Evolutionary conservation across 129 eudicot genomes (phyloP).

Genomic region (Daucus carota): DH1_v3.0 NC_030384.2:28529001-28529500

Average conservation of each 20-base stretch:
- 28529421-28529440: slow-evolving; percentile 96
- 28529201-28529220: slow-evolving; percentile 81
- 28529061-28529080: not conserved
- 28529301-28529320: slow-evolving; percentile 5
- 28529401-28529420: slow-evolving; percentile 87
- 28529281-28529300: not conserved
- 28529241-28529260: slow-evolving; percentile 41
- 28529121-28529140: slow-evolving; percentile 19
- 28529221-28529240: slow-evolving; percentile 88
- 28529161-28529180: slow-evolving; percentile 99
- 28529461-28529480: slow-evolving; percentile 1
- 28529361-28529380: slow-evolving; percentile 82
- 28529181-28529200: slow-evolving; percentile 83
- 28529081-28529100: not conserved
- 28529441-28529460: slow-evolving; percentile 73
- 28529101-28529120: not conserved
- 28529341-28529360: slow-evolving; percentile 73
- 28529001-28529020: not conserved
- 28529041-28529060: not conserved
- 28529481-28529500: not conserved
- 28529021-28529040: not conserved
- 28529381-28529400: slow-evolving; percentile 97
- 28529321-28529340: slow-evolving; percentile 94
- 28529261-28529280: not conserved
- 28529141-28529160: slow-evolving; percentile 17